Evolutionary conservation across 768 basidiomycete genomes (phyloP).

Genomic region (Pleurotus pulmonarius): DNA sequence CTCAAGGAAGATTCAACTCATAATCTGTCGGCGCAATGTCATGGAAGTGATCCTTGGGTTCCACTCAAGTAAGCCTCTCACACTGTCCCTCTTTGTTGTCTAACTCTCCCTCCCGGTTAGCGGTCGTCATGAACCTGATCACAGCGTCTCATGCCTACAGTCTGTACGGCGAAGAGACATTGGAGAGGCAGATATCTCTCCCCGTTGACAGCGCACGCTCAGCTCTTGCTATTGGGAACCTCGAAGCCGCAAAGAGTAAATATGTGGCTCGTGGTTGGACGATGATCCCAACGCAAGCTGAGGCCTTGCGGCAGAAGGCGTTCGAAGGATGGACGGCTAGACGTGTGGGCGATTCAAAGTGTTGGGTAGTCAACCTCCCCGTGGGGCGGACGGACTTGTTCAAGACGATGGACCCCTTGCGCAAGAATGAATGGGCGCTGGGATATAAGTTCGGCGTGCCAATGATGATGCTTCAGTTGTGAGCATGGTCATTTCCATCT

Average conservation of each 20-base stretch:
- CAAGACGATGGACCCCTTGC: neutral
- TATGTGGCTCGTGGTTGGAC: conserved; percentile 1
- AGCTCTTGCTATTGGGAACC: no score
- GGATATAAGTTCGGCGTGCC: neutral
- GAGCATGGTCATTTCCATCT: no score
- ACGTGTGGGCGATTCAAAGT: neutral
- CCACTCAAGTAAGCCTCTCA: conserved; percentile 23
- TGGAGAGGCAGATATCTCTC: conserved; percentile 12
- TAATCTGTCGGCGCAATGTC: conserved; percentile 23
- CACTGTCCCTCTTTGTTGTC: neutral
- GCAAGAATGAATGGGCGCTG: neutral
- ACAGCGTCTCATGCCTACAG: conserved; percentile 33
- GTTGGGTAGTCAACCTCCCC: conserved; percentile 2
- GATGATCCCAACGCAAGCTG: neutral
- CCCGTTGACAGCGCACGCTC: neutral
- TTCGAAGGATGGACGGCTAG: neutral
- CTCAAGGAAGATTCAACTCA: conserved; percentile 30
- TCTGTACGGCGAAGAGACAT: conserved; percentile 36
- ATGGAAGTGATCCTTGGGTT: conserved; percentile 22
- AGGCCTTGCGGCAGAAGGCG: neutral
- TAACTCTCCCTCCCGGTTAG: conserved; percentile 8
- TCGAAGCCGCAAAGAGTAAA: neutral
- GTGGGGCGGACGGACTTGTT: neutral
- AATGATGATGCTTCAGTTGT: no score
- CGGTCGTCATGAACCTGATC: conserved; percentile 43